Conservation (phyloP, 257 asterid genomes). For the Plectranthus barbatus region DNA sequence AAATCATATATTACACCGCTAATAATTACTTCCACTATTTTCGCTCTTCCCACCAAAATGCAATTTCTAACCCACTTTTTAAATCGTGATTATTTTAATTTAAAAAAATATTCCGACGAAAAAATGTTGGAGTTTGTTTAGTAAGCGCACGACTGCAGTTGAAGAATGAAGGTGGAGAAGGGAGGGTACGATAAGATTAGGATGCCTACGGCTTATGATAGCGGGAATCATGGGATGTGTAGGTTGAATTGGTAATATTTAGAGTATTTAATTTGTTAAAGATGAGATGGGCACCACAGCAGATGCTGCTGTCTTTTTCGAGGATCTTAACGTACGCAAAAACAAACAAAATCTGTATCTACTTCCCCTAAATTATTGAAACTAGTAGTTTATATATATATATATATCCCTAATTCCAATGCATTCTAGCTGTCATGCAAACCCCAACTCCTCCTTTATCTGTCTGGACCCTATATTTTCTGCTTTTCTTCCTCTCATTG, state of each 20-base stretch:
- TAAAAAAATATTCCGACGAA: no score
- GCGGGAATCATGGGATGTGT: constrained; percentile 44
- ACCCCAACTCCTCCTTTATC: background rate
- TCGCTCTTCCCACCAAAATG: no score
- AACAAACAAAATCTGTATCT: constrained; percentile 9
- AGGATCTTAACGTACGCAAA: constrained; percentile 24
- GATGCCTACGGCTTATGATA: background rate
- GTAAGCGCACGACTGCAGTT: background rate
- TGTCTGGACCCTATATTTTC: no score
- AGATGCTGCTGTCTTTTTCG: constrained; percentile 28
- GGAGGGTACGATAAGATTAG: background rate
- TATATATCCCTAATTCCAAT: no score
- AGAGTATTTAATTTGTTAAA: no score
- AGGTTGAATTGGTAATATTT: background rate
- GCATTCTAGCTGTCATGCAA: no score
- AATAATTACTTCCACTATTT: background rate
- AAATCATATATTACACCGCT: background rate
- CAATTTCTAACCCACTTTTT: no score
- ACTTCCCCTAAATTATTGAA: background rate
- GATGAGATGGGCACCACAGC: no score
- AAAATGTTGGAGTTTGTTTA: no score
- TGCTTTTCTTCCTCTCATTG: constrained; percentile 5
- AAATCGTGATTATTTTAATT: no score
- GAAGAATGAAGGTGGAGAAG: background rate
- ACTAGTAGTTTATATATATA: no score